Evolutionary conservation across 75 land plant genomes (phyloP), one percentile per base, ranked within the genome.

Genomic region (Pinus taeda): DNA sequence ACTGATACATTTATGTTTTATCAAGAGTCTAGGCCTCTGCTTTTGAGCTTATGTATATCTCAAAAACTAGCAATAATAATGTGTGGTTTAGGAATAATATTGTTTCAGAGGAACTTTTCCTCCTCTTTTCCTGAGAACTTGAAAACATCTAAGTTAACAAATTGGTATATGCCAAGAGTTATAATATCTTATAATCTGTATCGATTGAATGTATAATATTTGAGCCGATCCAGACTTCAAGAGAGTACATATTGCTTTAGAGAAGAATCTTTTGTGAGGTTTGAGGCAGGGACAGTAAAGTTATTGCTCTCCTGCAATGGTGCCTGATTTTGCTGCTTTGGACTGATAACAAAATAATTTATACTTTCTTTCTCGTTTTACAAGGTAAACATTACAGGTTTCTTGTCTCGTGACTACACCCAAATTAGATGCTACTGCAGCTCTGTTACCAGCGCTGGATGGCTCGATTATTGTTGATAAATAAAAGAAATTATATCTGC

Each of bases 401-500:
- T 49, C 11, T 49, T 49, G 53, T 45, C 53, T 45, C 53, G 53
- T 49, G 55, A 2, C 1, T 9, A 49, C 55, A 49, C 55, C 55
- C 12, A 9, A 49, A 11, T 49, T 49, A 49, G 12, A 49, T 49
- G 55, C 55, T 49, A 49, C 55, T 49, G 72, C 53, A 65, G 69
- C 69, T 15, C 36, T 65, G 69, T 18, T 65, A 15, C 18, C 20
- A 30, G 39, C 33, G 17, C 37, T 15, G 30, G 69, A 20, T 20
- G 69, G 69, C 69, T 17, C 18, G 69, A 20, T 69, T 69, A 42
- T 69, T 24, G 72, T 37, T 39, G 49, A 69, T 42, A 69, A 39
- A 39, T 20, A 69, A 39, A n/a, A 17, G 49, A 18, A 18, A 42
- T 2, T 42, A 20, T 69, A 42, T 9, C 36, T 39, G 20, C n/a